These are phyloP conservation scores for Geotrichum aggregatum DNA, from an alignment of 1,139 yeast genomes.

Conservation along the genomic window DNA sequence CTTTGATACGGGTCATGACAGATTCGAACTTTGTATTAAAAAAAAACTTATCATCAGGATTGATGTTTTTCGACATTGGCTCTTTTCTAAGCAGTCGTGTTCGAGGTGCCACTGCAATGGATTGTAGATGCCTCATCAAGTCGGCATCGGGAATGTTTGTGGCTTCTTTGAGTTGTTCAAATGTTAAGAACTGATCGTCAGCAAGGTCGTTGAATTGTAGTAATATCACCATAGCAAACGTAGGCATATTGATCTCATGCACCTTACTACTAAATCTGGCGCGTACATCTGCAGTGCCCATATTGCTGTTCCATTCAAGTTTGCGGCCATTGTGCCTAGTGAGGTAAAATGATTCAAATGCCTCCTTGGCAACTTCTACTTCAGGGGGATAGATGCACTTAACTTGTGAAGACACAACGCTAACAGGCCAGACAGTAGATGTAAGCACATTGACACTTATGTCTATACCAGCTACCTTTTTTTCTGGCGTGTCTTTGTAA, in stretches of 20 bases:
- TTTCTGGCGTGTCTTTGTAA: conserved; percentile 30
- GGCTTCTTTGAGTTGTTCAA: conserved; percentile 56
- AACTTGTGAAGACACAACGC: conserved; percentile 50
- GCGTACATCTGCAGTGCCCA: conserved; percentile 69
- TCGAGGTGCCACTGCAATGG: conserved; percentile 80
- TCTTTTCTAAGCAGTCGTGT: conserved; percentile 65
- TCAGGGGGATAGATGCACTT: conserved; percentile 54
- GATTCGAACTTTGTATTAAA: conserved; percentile 71
- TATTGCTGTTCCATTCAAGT: conserved; percentile 75
- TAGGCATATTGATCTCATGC: conserved; percentile 77
- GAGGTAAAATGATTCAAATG: conserved; percentile 51
- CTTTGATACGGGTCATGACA: conserved; percentile 68
- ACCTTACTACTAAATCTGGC: conserved; percentile 52
- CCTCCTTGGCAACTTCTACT: conserved; percentile 42
- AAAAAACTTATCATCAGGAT: conserved; percentile 57
- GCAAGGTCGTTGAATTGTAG: conserved; percentile 61
- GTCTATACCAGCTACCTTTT: conserved; percentile 34
- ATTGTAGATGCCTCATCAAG: conserved; percentile 70
- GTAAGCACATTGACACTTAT: conserved; percentile 56
- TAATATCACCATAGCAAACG: conserved; percentile 74
- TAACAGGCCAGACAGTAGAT: conserved; percentile 58
- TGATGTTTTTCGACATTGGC: conserved; percentile 71
- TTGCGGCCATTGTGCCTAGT: conserved; percentile 69
- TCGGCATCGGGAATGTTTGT: conserved; percentile 75
- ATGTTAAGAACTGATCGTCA: conserved; percentile 51